A percentile compares a stretch with the other conserved stretches of the same genome.
Evolutionary conservation across 2,329 filamentous ascomycete species (phyloP).

Genomic region (Beauveria sp.): DNA sequence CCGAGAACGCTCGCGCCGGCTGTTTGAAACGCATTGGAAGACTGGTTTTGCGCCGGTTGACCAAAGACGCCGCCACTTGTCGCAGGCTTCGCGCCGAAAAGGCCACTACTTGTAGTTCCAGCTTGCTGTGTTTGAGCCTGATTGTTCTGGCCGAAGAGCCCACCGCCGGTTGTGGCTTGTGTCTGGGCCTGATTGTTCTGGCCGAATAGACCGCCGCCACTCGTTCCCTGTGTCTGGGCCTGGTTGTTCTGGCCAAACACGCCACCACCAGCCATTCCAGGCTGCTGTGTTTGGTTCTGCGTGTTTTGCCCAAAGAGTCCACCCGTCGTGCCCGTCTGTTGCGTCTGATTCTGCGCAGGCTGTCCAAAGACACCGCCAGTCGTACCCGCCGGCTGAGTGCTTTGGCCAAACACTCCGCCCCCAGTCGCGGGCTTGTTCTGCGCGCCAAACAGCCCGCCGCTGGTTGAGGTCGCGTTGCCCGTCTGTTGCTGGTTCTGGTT

Average conservation of each 20-base stretch:
- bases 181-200: conserved; percentile 15
- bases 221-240: neutral
- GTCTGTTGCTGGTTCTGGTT: conserved; percentile 13
- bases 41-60: conserved; percentile 15
- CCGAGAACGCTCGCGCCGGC: conserved; percentile 33
- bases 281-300: conserved; percentile 10
- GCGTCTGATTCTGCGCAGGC: neutral
- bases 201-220: conserved; percentile 16
- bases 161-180: conserved; percentile 10
- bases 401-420: conserved; percentile 13
- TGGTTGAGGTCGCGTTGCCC: neutral
- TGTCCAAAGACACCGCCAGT: conserved; percentile 14
- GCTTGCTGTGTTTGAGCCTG: conserved; percentile 5
- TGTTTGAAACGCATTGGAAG: conserved; percentile 12
- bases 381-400: neutral
- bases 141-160: conserved; percentile 10
- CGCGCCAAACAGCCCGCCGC: conserved; percentile 14
- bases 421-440: conserved; percentile 11
- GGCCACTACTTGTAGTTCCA: conserved; percentile 21
- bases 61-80: conserved; percentile 21
- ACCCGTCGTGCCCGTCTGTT: conserved; percentile 4
- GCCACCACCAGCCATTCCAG: conserved; percentile 13
- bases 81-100: conserved; percentile 19
- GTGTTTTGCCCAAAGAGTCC: conserved; percentile 12
- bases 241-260: conserved; percentile 15